Evolutionary conservation across 2,329 filamentous ascomycete genomes (phyloP).

Genomic region (Setomelanomma holmii): DNA sequence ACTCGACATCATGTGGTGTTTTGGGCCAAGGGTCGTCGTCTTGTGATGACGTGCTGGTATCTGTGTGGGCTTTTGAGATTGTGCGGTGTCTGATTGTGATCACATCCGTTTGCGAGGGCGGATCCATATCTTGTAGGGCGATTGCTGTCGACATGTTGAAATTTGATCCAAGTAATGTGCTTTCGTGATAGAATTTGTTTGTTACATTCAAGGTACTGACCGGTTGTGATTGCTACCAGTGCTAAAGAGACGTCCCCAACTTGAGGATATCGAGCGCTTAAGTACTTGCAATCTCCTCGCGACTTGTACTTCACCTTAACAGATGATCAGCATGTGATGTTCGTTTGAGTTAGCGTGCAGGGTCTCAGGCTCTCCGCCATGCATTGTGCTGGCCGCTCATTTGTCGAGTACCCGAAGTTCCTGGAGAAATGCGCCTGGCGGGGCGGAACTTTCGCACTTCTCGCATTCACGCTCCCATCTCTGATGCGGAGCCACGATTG

Average conservation of each 20-base stretch:
- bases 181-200: not conserved
- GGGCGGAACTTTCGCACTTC: constrained; percentile 18
- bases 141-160: constrained; percentile 29
- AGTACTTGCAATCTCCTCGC: too few relatives aligned
- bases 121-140: constrained; percentile 21
- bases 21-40: constrained; percentile 15
- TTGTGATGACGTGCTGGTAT: not conserved
- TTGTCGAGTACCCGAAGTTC: constrained; percentile 7
- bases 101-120: constrained; percentile 1
- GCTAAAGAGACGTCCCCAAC: too few relatives aligned
- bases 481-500: constrained; percentile 12
- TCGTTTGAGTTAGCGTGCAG: not conserved
- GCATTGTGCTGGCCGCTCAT: constrained; percentile 4
- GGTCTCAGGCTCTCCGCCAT: not conserved
- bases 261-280: not conserved
- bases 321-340: not conserved
- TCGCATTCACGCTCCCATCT: constrained; percentile 18
- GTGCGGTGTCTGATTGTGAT: constrained; percentile 17
- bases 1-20: constrained; percentile 16
- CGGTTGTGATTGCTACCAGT: too few relatives aligned
- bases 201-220: too few relatives aligned
- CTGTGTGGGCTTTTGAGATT: constrained; percentile 7
- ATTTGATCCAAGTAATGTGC: not conserved
- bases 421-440: constrained; percentile 10
- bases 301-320: not conserved